Percentiles rank a stretch among this genome's conserved stretches.
These are phyloP conservation scores for Trypethelium eluteriae DNA, from an alignment of 495 filamentous ascomycete genomes.

Conservation along the genomic window DNA sequence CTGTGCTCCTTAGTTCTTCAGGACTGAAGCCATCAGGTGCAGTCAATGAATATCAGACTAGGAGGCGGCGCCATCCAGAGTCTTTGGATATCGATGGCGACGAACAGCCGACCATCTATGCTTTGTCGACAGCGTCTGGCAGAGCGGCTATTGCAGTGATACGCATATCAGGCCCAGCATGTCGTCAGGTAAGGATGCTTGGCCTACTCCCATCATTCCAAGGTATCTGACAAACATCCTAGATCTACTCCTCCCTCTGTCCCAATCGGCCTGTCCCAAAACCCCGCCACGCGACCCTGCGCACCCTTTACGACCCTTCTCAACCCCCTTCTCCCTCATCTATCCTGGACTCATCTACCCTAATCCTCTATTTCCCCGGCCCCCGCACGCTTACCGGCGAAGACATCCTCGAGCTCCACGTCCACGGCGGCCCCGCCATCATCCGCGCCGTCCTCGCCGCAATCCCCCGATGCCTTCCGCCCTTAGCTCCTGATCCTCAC, in stretches of 20 bases:
- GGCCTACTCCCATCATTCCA: constrained; percentile 10
- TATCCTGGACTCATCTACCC: constrained; percentile 70
- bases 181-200: constrained; percentile 50
- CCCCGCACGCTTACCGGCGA: constrained; percentile 86
- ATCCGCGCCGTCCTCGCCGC: constrained; percentile 76
- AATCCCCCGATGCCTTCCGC: constrained; percentile 44
- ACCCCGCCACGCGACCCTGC: constrained; percentile 67
- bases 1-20: not conserved
- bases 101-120: constrained; percentile 67
- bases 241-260: constrained; percentile 76
- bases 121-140: constrained; percentile 79
- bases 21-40: not conserved
- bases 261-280: constrained; percentile 55
- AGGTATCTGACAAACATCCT: constrained; percentile 12
- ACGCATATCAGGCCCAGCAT: constrained; percentile 74
- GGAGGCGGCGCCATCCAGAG: not conserved
- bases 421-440: constrained; percentile 87
- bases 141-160: constrained; percentile 88
- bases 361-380: constrained; percentile 80
- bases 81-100: not conserved
- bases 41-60: not conserved
- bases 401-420: constrained; percentile 83
- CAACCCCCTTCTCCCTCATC: constrained; percentile 29
- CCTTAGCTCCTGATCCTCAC: not conserved
- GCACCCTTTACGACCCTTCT: constrained; percentile 64